Evolutionary conservation across 192 early-diverging fungal genomes (phyloP).

Genomic region (Ambispora gerdemannii): DNA sequence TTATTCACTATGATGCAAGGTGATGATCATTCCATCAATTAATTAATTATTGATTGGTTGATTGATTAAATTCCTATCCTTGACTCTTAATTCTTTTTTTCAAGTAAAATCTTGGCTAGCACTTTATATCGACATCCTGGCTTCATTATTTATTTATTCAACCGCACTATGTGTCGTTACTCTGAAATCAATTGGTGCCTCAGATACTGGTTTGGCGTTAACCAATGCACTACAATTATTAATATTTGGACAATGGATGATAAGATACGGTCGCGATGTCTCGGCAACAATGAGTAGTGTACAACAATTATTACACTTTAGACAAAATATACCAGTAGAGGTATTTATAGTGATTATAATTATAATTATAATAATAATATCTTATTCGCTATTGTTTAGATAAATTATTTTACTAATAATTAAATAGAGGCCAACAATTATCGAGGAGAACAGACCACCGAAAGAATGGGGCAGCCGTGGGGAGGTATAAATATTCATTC

Average conservation of each 20-base stretch:
- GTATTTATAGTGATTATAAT: constrained; percentile 26
- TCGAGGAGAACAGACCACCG: constrained; percentile 45
- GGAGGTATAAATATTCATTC: constrained; percentile 31
- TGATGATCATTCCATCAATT: constrained; percentile 33
- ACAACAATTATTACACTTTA: constrained; percentile 54
- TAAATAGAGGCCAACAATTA: constrained; percentile 32
- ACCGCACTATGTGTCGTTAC: constrained; percentile 56
- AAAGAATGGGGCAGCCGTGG: constrained; percentile 46
- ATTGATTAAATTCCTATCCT: too few relatives aligned
- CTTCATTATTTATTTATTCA: constrained; percentile 62
- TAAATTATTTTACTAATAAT: neutral
- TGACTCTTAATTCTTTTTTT: too few relatives aligned
- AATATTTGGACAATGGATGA: constrained; percentile 66
- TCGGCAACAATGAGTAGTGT: constrained; percentile 57
- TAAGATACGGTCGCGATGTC: constrained; percentile 57
- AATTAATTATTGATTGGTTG: too few relatives aligned
- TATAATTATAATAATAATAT: too few relatives aligned
- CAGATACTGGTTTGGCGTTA: constrained; percentile 59
- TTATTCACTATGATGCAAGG: constrained; percentile 66
- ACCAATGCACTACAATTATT: constrained; percentile 64
- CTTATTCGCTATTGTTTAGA: neutral
- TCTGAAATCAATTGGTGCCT: constrained; percentile 38
- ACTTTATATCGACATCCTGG: constrained; percentile 60
- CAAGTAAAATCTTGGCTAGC: constrained; percentile 54
- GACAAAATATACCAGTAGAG: constrained; percentile 45